Evolutionary conservation across 352 stramenopile species (phyloP).

Genomic region (Globisporangium solare): DNA sequence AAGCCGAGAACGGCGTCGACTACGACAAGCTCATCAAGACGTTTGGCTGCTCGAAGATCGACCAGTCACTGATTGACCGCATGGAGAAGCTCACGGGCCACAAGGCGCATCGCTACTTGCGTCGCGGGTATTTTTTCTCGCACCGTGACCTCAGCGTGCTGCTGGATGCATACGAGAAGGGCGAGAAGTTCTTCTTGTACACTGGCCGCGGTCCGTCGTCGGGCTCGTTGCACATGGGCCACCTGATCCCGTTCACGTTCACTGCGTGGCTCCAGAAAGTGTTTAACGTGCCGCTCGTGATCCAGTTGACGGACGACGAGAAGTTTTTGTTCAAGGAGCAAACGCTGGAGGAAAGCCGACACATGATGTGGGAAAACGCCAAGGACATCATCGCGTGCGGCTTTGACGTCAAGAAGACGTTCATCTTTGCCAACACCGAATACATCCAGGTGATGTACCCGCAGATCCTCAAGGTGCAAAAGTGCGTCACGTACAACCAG

Average conservation of each 20-base stretch:
- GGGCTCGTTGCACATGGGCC: conserved; percentile 97
- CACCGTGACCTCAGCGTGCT: conserved; percentile 98
- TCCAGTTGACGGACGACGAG: conserved; percentile 99
- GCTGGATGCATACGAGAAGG: conserved; percentile 93
- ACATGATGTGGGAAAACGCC: conserved; percentile 97
- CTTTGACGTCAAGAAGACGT: conserved; percentile 97
- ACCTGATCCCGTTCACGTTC: conserved; percentile 99
- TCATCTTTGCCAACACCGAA: conserved; percentile 99
- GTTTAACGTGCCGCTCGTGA: conserved; percentile 98
- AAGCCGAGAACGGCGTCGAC: conserved; percentile 96
- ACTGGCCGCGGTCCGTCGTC: conserved; percentile 97
- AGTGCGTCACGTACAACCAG: conserved; percentile 97
- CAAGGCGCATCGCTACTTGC: conserved; percentile 95
- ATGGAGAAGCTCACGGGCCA: conserved; percentile 95
- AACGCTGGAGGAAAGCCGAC: conserved; percentile 82
- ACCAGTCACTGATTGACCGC: conserved; percentile 88
- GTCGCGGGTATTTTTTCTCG: conserved; percentile 99
- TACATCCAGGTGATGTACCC: conserved; percentile 99
- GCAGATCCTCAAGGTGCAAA: conserved; percentile 99
- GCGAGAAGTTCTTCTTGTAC: conserved; percentile 99
- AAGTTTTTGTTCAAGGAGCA: conserved; percentile 99
- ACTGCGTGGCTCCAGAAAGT: conserved; percentile 98
- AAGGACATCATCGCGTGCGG: conserved; percentile 99
- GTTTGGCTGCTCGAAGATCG: conserved; percentile 97
- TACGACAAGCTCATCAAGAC: conserved; percentile 99